Percentiles rank a stretch among this genome's conserved stretches.
Evolutionary conservation across 148 eudicot species (phyloP).

Genomic region (Gaultheria prostrata): DNA sequence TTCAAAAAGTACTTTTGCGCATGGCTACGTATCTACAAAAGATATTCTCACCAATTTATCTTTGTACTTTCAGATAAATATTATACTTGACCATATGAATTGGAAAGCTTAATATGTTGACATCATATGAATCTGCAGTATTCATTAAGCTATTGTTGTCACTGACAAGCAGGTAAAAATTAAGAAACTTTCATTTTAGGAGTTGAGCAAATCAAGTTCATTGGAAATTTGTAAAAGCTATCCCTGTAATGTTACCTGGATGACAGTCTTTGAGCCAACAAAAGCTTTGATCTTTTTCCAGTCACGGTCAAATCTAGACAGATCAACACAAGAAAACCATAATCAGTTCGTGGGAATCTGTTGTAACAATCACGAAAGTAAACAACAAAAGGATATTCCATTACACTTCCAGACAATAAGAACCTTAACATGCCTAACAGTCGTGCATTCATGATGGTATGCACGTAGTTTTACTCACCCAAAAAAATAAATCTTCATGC

Average conservation of each 20-base stretch:
- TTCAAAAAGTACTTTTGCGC: slow-evolving; percentile 95
- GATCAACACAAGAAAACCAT: slow-evolving; percentile 8
- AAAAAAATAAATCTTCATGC: not conserved
- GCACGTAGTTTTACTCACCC: not conserved
- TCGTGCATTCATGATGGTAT: not conserved
- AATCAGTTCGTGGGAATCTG: not conserved
- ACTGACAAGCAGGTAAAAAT: not conserved
- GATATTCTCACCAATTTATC: slow-evolving; percentile 6
- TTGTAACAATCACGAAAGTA: not conserved
- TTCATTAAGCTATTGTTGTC: not conserved
- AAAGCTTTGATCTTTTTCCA: slow-evolving; percentile 98
- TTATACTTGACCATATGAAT: not conserved
- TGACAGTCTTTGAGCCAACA: slow-evolving; percentile 88
- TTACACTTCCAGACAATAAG: not conserved
- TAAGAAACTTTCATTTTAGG: not conserved
- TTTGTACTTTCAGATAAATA: not conserved
- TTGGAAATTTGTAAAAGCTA: not conserved
- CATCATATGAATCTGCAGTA: not conserved
- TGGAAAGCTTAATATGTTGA: not conserved
- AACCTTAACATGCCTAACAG: not conserved
- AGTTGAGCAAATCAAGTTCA: not conserved
- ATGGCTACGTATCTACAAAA: slow-evolving; percentile 94
- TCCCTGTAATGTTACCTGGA: slow-evolving; percentile 51
- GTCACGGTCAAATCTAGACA: slow-evolving; percentile 86
- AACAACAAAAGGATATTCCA: not conserved